These are phyloP conservation scores for Kazachstania martiniae DNA, from an alignment of 805 yeast species.

Conservation along the genomic window DNA sequence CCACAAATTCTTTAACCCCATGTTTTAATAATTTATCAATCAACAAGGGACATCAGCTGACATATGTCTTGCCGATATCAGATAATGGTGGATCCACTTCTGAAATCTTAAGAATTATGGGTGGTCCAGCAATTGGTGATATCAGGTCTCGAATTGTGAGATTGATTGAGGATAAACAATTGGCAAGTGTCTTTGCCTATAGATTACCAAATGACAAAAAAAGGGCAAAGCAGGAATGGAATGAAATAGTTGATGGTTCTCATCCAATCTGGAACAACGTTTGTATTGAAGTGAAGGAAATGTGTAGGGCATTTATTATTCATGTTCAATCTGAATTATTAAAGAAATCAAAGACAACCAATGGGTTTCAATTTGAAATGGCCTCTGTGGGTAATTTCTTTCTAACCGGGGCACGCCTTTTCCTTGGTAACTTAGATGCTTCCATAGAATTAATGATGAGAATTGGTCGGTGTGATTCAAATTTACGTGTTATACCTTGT, in stretches of 20 bases:
- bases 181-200: conserved; percentile 26
- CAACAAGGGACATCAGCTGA: conserved; percentile 8
- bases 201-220: conserved; percentile 24
- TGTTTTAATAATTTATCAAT: conserved; percentile 41
- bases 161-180: conserved; percentile 46
- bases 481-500: conserved; percentile 60
- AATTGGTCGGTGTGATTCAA: conserved; percentile 37
- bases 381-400: conserved; percentile 84
- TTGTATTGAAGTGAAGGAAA: conserved; percentile 44
- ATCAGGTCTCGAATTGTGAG: conserved; percentile 71
- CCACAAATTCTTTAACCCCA: conserved; percentile 67
- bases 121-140: conserved; percentile 96
- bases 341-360: conserved; percentile 41
- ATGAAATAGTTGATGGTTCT: conserved; percentile 62
- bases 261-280: conserved; percentile 53
- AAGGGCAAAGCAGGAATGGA: conserved; percentile 65
- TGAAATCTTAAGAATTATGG: conserved; percentile 73
- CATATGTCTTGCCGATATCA: conserved; percentile 68
- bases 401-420: conserved; percentile 68
- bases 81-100: conserved; percentile 96
- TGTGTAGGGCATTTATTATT: conserved; percentile 65
- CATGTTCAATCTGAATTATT: conserved; percentile 69
- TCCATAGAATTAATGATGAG: conserved; percentile 68
- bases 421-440: conserved; percentile 75
- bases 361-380: conserved; percentile 50